These are phyloP conservation scores for Diaporthe citriasiana DNA, from an alignment of 2,329 filamentous ascomycete genomes.

Conservation along the genomic window DNA sequence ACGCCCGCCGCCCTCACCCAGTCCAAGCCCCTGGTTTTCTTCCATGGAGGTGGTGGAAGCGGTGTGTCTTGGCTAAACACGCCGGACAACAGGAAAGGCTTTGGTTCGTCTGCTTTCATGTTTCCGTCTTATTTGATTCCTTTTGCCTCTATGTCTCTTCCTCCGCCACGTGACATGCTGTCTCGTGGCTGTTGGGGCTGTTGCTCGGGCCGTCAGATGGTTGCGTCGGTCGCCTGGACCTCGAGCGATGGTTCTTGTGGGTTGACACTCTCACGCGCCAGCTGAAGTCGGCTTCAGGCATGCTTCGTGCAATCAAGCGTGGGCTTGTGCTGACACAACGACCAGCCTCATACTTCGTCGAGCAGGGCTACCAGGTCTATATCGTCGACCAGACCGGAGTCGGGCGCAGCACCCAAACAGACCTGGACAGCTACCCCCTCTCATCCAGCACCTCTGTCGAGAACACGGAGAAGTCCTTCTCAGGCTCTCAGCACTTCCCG, in stretches of 20 bases:
- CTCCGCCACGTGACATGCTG: neutral
- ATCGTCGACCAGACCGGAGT: constrained; percentile 55
- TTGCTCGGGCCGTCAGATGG: neutral
- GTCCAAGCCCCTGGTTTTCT: constrained; percentile 50
- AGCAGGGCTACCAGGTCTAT: constrained; percentile 57
- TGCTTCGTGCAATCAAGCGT: neutral
- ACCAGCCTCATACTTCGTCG: constrained; percentile 55
- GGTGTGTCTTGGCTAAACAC: constrained; percentile 55
- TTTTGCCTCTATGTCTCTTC: neutral
- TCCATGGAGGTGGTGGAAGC: constrained; percentile 50
- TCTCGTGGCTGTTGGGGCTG: neutral
- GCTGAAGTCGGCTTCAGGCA: neutral
- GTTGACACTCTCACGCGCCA: neutral
- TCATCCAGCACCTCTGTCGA: constrained; percentile 47
- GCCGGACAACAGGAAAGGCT: constrained; percentile 57
- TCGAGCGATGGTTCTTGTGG: neutral
- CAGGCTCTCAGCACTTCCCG: constrained; percentile 46
- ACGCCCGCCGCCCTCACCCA: constrained; percentile 46
- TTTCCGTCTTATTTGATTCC: too few species aligned
- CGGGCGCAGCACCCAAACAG: constrained; percentile 51
- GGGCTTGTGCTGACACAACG: neutral
- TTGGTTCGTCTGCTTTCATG: constrained; percentile 42
- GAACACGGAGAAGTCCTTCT: constrained; percentile 48
- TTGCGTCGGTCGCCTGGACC: neutral
- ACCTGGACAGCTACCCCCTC: constrained; percentile 48